Evolutionary conservation across 345 rosid genomes (phyloP).

Genomic region (Excoecaria cochinchinensis): DNA sequence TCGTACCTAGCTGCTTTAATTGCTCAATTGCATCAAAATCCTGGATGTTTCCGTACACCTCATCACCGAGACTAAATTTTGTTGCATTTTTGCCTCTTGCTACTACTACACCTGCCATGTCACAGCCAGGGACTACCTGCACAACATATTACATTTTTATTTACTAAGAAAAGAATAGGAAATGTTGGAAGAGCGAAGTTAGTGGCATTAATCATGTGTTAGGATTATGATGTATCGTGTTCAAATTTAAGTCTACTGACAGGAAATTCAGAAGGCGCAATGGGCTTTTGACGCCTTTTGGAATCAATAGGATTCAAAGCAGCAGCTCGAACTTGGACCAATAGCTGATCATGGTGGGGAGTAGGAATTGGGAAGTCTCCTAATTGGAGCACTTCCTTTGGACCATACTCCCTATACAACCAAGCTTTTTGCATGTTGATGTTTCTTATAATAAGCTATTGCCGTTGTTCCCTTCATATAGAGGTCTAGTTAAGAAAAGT

Average conservation of each 20-base stretch:
- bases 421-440: conserved; percentile 41
- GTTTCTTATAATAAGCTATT: background rate
- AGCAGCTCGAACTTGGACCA: conserved; percentile 45
- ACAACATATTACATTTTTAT: background rate
- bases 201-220: no score
- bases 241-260: conserved; percentile 23
- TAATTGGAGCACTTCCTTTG: conserved; percentile 44
- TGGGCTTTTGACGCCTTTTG: conserved; percentile 39
- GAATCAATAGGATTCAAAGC: conserved; percentile 50
- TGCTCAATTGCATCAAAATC: conserved; percentile 34
- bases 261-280: conserved; percentile 43
- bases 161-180: background rate
- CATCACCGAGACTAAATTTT: conserved; percentile 36
- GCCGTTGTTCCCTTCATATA: background rate
- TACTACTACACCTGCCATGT: conserved; percentile 50
- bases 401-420: conserved; percentile 45
- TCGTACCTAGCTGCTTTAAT: conserved; percentile 47
- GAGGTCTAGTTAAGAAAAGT: no score
- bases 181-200: background rate
- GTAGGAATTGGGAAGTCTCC: conserved; percentile 41
- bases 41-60: conserved; percentile 52
- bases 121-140: conserved; percentile 44
- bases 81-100: conserved; percentile 31
- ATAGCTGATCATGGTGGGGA: conserved; percentile 33
- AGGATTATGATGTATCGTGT: no score